phyloP scores from a whole-genome alignment of 116 monocot species.

The Thalassia testudinum region DNA sequence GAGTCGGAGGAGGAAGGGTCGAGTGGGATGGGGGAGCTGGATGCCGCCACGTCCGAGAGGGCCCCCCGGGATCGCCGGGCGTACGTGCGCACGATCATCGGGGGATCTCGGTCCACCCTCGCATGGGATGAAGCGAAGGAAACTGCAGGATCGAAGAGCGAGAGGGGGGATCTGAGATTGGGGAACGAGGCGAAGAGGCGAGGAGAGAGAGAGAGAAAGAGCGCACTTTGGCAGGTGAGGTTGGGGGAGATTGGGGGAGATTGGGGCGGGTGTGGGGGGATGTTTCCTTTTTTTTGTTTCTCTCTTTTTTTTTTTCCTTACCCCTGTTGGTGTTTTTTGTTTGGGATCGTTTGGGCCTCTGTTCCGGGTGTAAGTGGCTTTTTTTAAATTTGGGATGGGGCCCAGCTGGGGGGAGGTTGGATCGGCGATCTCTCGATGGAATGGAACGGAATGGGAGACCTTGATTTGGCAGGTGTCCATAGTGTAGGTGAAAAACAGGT shows the following conservation, averaged over 20 bases:
- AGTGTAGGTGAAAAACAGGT: background rate
- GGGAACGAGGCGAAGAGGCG: background rate
- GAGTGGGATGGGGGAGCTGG: background rate
- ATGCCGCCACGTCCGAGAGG: slow-evolving; percentile 1
- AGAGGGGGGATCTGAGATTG: background rate
- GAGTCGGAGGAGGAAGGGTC: slow-evolving; percentile 1
- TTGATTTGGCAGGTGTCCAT: background rate
- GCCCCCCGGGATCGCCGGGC: slow-evolving; percentile 39
- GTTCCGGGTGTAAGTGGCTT: too few species aligned
- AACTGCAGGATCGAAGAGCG: background rate
- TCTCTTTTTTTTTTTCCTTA: background rate
- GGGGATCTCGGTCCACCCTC: background rate
- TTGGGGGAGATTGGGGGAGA: background rate
- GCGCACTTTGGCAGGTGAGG: background rate
- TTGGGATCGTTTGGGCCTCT: background rate
- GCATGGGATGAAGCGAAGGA: background rate
- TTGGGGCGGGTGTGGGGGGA: background rate
- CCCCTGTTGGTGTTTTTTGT: background rate
- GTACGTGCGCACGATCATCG: slow-evolving; percentile 86
- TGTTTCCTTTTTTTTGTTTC: background rate
- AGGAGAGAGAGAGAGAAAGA: background rate
- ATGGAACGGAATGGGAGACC: background rate
- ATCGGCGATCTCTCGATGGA: too few species aligned
- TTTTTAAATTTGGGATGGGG: too few species aligned
- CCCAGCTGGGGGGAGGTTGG: too few species aligned